Base-by-base conservation (phyloP, 1,139 yeast genomes). In the Scheffersomyces parashehatae region DNA sequence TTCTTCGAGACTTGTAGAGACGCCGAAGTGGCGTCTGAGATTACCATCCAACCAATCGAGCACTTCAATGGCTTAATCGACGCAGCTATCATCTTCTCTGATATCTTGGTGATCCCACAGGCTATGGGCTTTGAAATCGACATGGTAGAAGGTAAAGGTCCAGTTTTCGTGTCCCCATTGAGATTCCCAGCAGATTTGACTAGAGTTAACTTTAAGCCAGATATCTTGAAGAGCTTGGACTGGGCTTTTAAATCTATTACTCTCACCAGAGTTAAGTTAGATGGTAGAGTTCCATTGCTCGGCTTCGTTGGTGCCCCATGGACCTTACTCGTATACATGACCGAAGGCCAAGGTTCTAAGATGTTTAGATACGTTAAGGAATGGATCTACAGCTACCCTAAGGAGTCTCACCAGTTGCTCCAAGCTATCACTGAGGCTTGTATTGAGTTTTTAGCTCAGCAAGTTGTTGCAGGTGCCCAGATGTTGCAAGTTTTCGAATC, bases 261-360 rank as follows among this genome's bases (percentile, higher is more conserved):
- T 3, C 69, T 88, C 52, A 93, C 99, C 10, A 80, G 99, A 67
- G 76, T 74, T 49, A 88, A 87, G 60, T 77, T 93, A 52, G 69
- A 83, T 40, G 99, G 99, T 39, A 79, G 96, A 57, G 98, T 91
- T 13, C 99, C 99, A 20, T 75, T 93, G 52, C 75, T 93, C 43
- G 99, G 99, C 3, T 93, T 93, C 67, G 88, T 93, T 54, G 99
- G 99, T 45, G 97, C 96, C 11, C 99, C 99, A 46, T 93, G 97
- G 97, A 93, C 99, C 9, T 70, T 93, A 50, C 76, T 93, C 70
- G 97, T 91, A 35, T 93, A 95, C 67, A 95, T 93, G 97, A 84
- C 93, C 47, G 99, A 93, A 68, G 99, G 99, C 39, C 97, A 96
- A 55, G 97, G 97, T 12, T 85, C 97, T 9, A 87, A 88, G 64